Evolutionary conservation across 371 early-diverging fungal species (phyloP).

Genomic region (Syncephalastrum contaminatum): DNA sequence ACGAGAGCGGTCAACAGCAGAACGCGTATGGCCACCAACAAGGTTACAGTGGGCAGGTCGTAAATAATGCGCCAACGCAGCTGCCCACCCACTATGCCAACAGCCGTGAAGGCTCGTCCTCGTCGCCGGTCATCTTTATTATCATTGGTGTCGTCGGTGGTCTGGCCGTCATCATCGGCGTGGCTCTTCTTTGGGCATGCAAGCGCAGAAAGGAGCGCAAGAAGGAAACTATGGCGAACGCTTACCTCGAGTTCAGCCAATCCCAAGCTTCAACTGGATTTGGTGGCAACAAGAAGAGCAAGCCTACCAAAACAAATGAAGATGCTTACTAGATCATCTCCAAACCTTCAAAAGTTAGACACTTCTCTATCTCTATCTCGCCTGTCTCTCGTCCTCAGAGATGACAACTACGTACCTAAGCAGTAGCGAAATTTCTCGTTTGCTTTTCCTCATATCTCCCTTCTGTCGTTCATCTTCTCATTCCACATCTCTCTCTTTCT

Average conservation of each 20-base stretch:
- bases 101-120: constrained; percentile 1
- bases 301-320: constrained; percentile 8
- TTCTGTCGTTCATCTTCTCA: no score
- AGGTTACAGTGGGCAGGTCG: neutral
- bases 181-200: constrained; percentile 18
- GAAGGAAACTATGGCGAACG: constrained; percentile 36
- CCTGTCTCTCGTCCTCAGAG: no score
- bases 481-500: no score
- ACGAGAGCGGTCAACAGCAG: neutral
- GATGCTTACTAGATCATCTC: neutral
- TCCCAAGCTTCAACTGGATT: constrained; percentile 18
- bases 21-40: constrained; percentile 5
- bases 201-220: constrained; percentile 24
- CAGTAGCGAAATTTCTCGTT: no score
- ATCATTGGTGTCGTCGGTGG: constrained; percentile 19
- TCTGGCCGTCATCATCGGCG: constrained; percentile 17
- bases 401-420: no score
- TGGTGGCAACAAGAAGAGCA: constrained; percentile 13
- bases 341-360: no score
- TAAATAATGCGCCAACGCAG: neutral
- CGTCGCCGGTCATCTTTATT: constrained; percentile 15
- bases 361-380: no score
- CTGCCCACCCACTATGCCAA: neutral
- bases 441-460: no score
- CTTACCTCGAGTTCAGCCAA: constrained; percentile 30